These are phyloP conservation scores for Myxozyma melibiosi DNA, from an alignment of 805 yeast genomes.

Conservation along the genomic window DNA sequence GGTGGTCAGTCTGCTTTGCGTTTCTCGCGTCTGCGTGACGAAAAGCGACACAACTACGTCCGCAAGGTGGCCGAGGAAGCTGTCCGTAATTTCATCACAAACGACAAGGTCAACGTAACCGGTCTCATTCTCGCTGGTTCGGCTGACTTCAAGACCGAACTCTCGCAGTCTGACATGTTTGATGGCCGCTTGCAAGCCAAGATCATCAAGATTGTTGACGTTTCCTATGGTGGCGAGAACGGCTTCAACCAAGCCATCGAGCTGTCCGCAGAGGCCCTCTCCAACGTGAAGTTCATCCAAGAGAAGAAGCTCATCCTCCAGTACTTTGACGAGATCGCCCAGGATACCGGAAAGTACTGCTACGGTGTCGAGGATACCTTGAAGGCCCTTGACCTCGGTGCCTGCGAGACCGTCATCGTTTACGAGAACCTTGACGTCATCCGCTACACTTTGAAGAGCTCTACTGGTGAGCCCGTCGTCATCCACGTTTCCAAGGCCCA, in stretches of 20 bases:
- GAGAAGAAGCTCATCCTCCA: slow-evolving; percentile 91
- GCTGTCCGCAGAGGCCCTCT: slow-evolving; percentile 92
- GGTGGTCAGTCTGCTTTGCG: slow-evolving; percentile 99
- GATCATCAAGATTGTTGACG: slow-evolving; percentile 90
- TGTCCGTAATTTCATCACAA: slow-evolving; percentile 93
- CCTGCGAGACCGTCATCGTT: slow-evolving; percentile 90
- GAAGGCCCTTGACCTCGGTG: slow-evolving; percentile 95
- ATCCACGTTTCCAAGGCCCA: slow-evolving; percentile 68
- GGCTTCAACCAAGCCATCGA: slow-evolving; percentile 99
- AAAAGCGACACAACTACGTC: slow-evolving; percentile 97
- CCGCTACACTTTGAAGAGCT: slow-evolving; percentile 80
- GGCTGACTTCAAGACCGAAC: slow-evolving; percentile 97
- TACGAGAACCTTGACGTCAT: slow-evolving; percentile 86
- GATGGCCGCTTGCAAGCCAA: slow-evolving; percentile 86
- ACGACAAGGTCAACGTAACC: slow-evolving; percentile 89
- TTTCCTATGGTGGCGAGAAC: slow-evolving; percentile 98
- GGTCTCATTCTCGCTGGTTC: slow-evolving; percentile 98
- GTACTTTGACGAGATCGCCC: slow-evolving; percentile 96
- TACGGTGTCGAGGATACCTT: slow-evolving; percentile 96
- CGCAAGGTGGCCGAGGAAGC: slow-evolving; percentile 98
- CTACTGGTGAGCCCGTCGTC: slow-evolving; percentile 75
- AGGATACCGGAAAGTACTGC: slow-evolving; percentile 96
- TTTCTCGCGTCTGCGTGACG: slow-evolving; percentile 98
- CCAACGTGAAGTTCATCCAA: slow-evolving; percentile 96
- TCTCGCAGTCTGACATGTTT: slow-evolving; percentile 88